These are phyloP conservation scores for Saccharum officinarum DNA, from an alignment of 176 grass and related monocot species.

Conservation along the genomic window DNA sequence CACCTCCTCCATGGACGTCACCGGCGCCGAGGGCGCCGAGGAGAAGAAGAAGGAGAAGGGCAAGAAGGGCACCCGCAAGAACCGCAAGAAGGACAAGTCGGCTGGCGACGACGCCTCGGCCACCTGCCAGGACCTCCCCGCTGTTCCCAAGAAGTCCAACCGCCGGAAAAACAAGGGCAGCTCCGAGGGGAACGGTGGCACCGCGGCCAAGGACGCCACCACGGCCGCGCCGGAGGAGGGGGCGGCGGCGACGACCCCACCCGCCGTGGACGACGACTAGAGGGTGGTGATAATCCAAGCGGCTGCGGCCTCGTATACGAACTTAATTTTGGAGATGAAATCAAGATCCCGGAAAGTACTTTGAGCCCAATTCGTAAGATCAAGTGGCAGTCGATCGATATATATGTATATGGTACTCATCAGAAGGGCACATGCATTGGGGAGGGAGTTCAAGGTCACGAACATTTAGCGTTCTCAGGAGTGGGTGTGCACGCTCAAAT, in stretches of 20 bases:
- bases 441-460: conserved; percentile 15
- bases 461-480: conserved; percentile 5
- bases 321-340: conserved; percentile 15
- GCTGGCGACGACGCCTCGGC: background rate
- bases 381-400: conserved; percentile 4
- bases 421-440: background rate
- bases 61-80: conserved; percentile 59
- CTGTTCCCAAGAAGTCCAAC: conserved; percentile 80
- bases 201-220: conserved; percentile 19
- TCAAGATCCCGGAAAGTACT: conserved; percentile 13
- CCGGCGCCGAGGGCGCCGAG: conserved; percentile 21
- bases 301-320: background rate
- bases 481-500: conserved; percentile 44
- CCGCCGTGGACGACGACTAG: conserved; percentile 35
- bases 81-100: conserved; percentile 55
- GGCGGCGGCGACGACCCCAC: background rate
- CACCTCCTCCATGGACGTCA: conserved; percentile 42
- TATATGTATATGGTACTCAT: conserved; percentile 23
- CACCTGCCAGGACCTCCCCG: conserved; percentile 57
- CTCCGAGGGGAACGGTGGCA: conserved; percentile 29
- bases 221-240: conserved; percentile 37
- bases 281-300: conserved; percentile 1
- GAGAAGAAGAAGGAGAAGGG: conserved; percentile 44
- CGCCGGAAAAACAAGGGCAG: conserved; percentile 62
- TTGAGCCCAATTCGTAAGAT: conserved; percentile 30